These are phyloP conservation scores for Aspergillus sp. DNA, from an alignment of 2,329 filamentous ascomycete genomes.

Conservation along the genomic window DNA sequence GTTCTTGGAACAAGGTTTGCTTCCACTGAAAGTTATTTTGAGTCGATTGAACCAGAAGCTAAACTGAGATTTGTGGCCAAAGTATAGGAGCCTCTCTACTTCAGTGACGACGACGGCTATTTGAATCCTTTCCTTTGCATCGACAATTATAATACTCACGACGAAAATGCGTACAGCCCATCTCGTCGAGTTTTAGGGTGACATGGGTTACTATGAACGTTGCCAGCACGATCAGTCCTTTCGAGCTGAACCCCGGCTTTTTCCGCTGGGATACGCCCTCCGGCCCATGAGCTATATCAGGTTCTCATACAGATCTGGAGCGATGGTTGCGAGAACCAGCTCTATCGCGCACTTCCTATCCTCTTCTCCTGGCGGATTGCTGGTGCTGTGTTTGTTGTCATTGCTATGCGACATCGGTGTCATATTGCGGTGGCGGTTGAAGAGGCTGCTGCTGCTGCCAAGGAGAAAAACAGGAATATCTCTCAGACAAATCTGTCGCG, in stretches of 20 bases:
- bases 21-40: no score
- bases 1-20: no score
- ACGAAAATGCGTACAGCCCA: no score
- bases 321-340: conserved; percentile 30
- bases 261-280: conserved; percentile 33
- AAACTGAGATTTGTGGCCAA: no score
- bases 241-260: conserved; percentile 33
- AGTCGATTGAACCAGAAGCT: no score
- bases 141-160: no score
- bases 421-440: background rate
- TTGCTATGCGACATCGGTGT: background rate
- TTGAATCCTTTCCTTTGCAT: no score
- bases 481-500: background rate
- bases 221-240: conserved; percentile 31
- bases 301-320: conserved; percentile 38
- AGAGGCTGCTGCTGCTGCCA: background rate
- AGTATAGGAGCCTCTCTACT: no score
- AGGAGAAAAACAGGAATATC: background rate
- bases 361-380: conserved; percentile 35
- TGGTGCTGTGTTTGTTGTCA: background rate
- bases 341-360: conserved; percentile 33
- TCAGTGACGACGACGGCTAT: no score
- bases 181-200: no score
- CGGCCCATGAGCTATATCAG: conserved; percentile 34
- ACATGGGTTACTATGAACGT: conserved; percentile 37